Conservation (phyloP, 805 yeast species). For the Saturnispora saitoi region DNA sequence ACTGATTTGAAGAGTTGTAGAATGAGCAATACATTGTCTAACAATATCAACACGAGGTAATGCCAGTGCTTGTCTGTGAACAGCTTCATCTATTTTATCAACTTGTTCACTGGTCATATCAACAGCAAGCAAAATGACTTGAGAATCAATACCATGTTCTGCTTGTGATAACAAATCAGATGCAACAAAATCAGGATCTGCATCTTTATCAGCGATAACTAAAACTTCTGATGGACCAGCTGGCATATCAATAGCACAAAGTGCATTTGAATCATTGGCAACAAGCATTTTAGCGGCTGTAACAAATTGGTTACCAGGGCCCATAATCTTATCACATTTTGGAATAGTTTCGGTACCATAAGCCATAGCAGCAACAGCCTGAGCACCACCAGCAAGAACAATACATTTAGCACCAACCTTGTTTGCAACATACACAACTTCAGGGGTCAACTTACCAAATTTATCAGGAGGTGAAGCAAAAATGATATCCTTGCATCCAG, state of each 20-base stretch:
- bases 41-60: slow-evolving; percentile 92
- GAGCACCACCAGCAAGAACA: slow-evolving; percentile 98
- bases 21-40: slow-evolving; percentile 85
- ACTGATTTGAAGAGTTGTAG: slow-evolving; percentile 66
- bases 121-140: slow-evolving; percentile 85
- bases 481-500: slow-evolving; percentile 88
- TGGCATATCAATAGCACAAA: slow-evolving; percentile 98
- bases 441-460: slow-evolving; percentile 92
- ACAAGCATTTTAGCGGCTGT: slow-evolving; percentile 99
- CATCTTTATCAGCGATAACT: slow-evolving; percentile 81
- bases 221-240: slow-evolving; percentile 99
- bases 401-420: slow-evolving; percentile 87
- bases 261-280: slow-evolving; percentile 88
- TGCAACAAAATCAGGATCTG: slow-evolving; percentile 97
- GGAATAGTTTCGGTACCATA: slow-evolving; percentile 91
- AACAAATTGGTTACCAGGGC: slow-evolving; percentile 98
- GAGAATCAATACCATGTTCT: slow-evolving; percentile 98
- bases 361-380: slow-evolving; percentile 98
- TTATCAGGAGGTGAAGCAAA: slow-evolving; percentile 94
- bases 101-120: slow-evolving; percentile 53
- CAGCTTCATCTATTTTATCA: slow-evolving; percentile 68
- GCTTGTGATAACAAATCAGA: slow-evolving; percentile 94
- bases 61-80: slow-evolving; percentile 70
- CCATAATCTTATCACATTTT: slow-evolving; percentile 93
- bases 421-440: slow-evolving; percentile 94